Conservation (phyloP, 225 moss, liverwort and hornwort species). For the Pseudoscleropodium purum region DNA sequence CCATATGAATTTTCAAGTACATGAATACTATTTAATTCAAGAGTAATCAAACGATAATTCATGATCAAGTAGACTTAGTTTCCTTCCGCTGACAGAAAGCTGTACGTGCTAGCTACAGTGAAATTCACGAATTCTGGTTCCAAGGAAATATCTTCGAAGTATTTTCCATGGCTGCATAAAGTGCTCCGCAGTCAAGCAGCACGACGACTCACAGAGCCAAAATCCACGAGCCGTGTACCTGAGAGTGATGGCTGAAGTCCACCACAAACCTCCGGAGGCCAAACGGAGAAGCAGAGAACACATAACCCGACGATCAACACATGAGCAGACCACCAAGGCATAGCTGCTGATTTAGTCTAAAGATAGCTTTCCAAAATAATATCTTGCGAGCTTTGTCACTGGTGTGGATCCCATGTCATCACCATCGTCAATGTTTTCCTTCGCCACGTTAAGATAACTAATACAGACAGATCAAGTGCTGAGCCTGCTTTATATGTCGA, state of each 20-base stretch:
- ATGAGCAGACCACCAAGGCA: conserved; percentile 44
- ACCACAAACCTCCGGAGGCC: conserved; percentile 25
- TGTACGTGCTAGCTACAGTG: not conserved
- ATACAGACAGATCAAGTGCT: not conserved
- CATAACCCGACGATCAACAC: conserved; percentile 34
- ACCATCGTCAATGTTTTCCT: not conserved
- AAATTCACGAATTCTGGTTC: not conserved
- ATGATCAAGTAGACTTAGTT: not conserved
- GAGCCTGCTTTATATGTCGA: not conserved
- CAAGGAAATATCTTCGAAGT: not conserved
- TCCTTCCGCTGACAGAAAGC: not conserved
- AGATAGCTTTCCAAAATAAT: not conserved
- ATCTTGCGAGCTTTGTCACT: conserved; percentile 10
- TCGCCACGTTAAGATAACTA: conserved; percentile 2
- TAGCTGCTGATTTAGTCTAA: conserved; percentile 21
- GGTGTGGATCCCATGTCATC: conserved; percentile 3
- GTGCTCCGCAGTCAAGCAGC: not conserved
- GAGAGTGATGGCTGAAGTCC: conserved; percentile 19
- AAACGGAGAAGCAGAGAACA: conserved; percentile 26
- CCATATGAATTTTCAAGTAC: not conserved
- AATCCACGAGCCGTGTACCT: conserved; percentile 6
- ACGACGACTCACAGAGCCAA: not conserved
- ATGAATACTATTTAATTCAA: not conserved
- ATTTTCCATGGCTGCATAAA: not conserved
- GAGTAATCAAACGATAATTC: not conserved